phyloP scores from a whole-genome alignment of 2,329 filamentous ascomycete genomes.

The Alternaria longipes region DNA sequence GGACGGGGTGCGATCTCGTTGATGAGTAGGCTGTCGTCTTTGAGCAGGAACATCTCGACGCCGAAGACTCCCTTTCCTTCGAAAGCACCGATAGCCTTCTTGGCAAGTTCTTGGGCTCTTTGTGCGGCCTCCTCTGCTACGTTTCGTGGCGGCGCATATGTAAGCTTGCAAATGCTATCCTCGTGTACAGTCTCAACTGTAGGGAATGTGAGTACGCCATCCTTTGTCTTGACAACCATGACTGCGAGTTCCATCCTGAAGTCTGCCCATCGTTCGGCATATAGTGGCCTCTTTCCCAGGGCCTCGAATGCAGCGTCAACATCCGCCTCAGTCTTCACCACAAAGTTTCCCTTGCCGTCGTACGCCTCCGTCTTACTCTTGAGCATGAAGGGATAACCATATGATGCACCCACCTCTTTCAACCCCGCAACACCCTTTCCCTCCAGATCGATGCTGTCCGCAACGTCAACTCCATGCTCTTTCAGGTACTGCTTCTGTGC shows the following conservation, averaged over 20 bases:
- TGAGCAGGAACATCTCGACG: constrained; percentile 91
- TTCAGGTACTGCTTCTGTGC: constrained; percentile 84
- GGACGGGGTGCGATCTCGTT: constrained; percentile 87
- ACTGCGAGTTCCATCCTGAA: constrained; percentile 90
- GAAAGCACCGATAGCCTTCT: constrained; percentile 79
- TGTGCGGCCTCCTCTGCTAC: constrained; percentile 69
- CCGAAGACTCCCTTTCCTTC: constrained; percentile 93
- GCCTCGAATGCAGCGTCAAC: constrained; percentile 73
- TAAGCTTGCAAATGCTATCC: constrained; percentile 92
- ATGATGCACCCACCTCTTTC: constrained; percentile 67
- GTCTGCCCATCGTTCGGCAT: constrained; percentile 88
- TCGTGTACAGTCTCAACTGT: constrained; percentile 95
- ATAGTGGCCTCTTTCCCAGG: constrained; percentile 74
- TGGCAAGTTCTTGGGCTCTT: constrained; percentile 78
- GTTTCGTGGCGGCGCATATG: constrained; percentile 82
- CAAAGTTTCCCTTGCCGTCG: constrained; percentile 83
- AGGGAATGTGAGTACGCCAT: constrained; percentile 78
- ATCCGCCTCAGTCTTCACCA: constrained; percentile 67
- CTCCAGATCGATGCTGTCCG: constrained; percentile 73
- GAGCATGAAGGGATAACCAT: constrained; percentile 89
- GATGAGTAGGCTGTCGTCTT: constrained; percentile 75
- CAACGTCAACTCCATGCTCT: constrained; percentile 74
- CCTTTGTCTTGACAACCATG: constrained; percentile 91
- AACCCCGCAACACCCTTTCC: constrained; percentile 69
- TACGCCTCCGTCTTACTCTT: constrained; percentile 92